These are phyloP conservation scores for Cyberlindnera misumaiensis DNA, from an alignment of 805 yeast species.

Conservation along the genomic window DNA sequence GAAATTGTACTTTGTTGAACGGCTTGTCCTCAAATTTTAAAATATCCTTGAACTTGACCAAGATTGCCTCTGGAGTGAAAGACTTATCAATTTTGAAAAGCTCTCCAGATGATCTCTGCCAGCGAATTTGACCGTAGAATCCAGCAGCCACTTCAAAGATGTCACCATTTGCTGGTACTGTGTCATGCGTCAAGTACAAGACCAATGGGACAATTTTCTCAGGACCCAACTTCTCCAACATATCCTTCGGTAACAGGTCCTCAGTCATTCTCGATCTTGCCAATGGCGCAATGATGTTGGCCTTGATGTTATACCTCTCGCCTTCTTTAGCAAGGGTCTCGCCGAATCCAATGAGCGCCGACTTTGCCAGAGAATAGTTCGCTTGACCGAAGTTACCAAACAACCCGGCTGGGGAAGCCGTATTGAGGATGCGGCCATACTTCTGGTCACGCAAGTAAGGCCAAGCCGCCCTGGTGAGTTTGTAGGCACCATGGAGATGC, in stretches of 20 bases:
- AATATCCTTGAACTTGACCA: constrained; percentile 58
- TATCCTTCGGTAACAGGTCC: constrained; percentile 75
- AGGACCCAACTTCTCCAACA: constrained; percentile 74
- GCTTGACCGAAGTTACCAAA: constrained; percentile 97
- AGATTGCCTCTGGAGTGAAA: constrained; percentile 81
- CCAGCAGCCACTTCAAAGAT: constrained; percentile 95
- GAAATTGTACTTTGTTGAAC: constrained; percentile 55
- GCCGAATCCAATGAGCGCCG: constrained; percentile 83
- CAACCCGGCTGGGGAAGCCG: constrained; percentile 96
- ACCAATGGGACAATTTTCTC: constrained; percentile 92
- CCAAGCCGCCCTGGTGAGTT: constrained; percentile 88
- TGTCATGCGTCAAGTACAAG: constrained; percentile 66
- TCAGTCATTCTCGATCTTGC: constrained; percentile 98
- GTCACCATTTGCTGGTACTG: constrained; percentile 57
- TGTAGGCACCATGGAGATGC: constrained; percentile 85
- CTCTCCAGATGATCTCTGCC: constrained; percentile 91
- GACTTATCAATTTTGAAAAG: constrained; percentile 70
- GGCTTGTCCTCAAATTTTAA: constrained; percentile 53
- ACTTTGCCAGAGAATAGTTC: constrained; percentile 89
- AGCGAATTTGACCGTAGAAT: constrained; percentile 81
- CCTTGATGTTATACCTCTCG: constrained; percentile 68
- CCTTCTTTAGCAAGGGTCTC: constrained; percentile 97
- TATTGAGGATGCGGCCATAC: constrained; percentile 84
- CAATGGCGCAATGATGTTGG: constrained; percentile 87
- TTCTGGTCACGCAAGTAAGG: constrained; percentile 76